Percentiles rank a stretch among this genome's conserved stretches.
These are phyloP conservation scores for Pachysandra terminalis DNA, from an alignment of 164 flowering plant species.

Conservation along the genomic window DNA sequence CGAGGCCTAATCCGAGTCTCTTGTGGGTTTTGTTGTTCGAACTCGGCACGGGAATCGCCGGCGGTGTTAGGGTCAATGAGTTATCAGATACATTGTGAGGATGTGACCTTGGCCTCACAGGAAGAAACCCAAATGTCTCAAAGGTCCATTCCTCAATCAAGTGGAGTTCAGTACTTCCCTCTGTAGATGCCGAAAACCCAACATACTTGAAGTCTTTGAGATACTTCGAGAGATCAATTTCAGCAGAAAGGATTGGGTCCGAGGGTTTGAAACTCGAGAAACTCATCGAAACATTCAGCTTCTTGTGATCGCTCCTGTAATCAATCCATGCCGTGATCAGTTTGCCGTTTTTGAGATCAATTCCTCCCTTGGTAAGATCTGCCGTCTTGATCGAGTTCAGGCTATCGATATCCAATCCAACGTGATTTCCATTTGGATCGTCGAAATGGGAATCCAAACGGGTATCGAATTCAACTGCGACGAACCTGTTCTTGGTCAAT, in stretches of 20 bases:
- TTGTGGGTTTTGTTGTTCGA: slow-evolving; percentile 24
- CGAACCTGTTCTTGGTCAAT: slow-evolving; percentile 42
- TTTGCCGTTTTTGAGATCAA: slow-evolving; percentile 73
- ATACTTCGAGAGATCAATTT: slow-evolving; percentile 49
- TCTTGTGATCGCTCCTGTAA: slow-evolving; percentile 43
- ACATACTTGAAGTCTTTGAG: slow-evolving; percentile 51
- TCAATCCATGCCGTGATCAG: slow-evolving; percentile 77
- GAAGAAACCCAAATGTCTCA: slow-evolving; percentile 42
- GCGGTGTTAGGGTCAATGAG: slow-evolving; percentile 34
- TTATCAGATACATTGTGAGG: slow-evolving; percentile 68
- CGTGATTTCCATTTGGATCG: slow-evolving; percentile 71
- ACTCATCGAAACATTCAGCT: slow-evolving; percentile 58
- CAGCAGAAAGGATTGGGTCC: slow-evolving; percentile 41
- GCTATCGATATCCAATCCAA: slow-evolving; percentile 70
- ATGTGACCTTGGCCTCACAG: slow-evolving; percentile 23
- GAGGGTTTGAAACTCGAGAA: slow-evolving; percentile 51
- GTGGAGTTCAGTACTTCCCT: slow-evolving; percentile 86
- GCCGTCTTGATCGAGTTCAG: slow-evolving; percentile 53
- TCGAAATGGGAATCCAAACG: slow-evolving; percentile 44
- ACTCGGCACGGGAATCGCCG: slow-evolving; percentile 27
- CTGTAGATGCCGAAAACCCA: slow-evolving; percentile 85
- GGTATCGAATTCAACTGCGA: slow-evolving; percentile 88
- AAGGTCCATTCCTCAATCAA: slow-evolving; percentile 66
- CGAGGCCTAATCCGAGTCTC: slow-evolving; percentile 55
- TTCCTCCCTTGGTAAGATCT: slow-evolving; percentile 27